Percentiles rank a stretch among this genome's conserved stretches.
These are phyloP conservation scores for Lipomyces mesembrius DNA, from an alignment of 805 yeast species.

Conservation along the genomic window DNA sequence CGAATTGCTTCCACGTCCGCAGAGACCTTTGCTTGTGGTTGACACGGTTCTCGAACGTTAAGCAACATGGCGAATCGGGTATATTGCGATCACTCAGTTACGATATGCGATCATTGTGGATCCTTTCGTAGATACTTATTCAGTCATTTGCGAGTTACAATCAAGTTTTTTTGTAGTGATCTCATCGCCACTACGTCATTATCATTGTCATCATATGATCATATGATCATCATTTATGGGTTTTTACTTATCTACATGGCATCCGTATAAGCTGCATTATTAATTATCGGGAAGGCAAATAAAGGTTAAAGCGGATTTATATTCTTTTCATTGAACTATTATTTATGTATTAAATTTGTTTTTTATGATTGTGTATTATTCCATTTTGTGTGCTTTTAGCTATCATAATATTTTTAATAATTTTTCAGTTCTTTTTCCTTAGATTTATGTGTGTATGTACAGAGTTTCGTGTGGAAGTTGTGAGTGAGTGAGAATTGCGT, in stretches of 20 bases:
- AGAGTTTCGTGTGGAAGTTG: neutral
- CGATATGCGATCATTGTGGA: neutral
- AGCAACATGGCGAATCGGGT: neutral
- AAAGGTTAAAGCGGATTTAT: neutral
- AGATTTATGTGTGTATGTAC: constrained; percentile 1
- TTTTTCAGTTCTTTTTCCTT: neutral
- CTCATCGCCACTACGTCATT: constrained; percentile 4
- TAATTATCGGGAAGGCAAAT: constrained; percentile 2
- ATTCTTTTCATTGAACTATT: neutral
- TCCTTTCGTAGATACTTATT: neutral
- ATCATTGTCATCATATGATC: neutral
- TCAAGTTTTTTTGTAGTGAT: neutral
- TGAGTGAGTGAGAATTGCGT: neutral
- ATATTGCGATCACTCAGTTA: neutral
- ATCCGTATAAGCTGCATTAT: constrained; percentile 2
- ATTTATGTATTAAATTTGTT: neutral
- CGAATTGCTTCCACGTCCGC: neutral
- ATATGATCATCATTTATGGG: constrained; percentile 5
- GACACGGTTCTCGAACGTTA: neutral
- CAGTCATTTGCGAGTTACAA: neutral
- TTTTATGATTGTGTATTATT: constrained; percentile 1
- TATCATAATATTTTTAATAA: neutral
- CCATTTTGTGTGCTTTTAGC: neutral
- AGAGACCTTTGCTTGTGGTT: neutral
- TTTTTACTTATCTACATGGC: neutral